Percentiles rank a stretch among this genome's conserved stretches.
These are phyloP conservation scores for Akanthomyces muscarius DNA, from an alignment of 2,329 filamentous ascomycete genomes.

Conservation along the genomic window DNA sequence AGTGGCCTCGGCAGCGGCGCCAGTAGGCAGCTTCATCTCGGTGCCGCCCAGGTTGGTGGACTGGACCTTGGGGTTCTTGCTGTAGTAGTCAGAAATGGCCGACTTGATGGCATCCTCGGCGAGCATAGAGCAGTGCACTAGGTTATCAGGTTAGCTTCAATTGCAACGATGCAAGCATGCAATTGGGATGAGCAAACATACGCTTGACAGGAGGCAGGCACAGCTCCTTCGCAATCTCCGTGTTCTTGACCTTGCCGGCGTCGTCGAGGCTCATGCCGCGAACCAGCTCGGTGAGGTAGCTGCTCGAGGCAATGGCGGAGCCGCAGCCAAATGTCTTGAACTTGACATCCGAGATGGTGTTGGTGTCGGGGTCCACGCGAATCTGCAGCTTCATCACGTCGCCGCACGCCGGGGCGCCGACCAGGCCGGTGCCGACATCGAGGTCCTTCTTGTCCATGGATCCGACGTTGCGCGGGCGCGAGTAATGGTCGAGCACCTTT, in stretches of 20 bases:
- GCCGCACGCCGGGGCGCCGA: constrained; percentile 82
- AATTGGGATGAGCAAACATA: constrained; percentile 42
- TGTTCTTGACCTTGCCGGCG: constrained; percentile 88
- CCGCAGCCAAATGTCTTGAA: constrained; percentile 98
- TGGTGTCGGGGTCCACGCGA: constrained; percentile 80
- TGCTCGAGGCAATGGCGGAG: constrained; percentile 88
- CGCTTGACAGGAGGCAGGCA: constrained; percentile 84
- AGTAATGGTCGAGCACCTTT: constrained; percentile 51
- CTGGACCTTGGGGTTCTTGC: constrained; percentile 57
- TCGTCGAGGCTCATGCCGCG: constrained; percentile 93
- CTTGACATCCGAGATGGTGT: constrained; percentile 89
- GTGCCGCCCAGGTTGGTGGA: constrained; percentile 75
- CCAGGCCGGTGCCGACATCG: constrained; percentile 86
- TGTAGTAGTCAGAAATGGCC: constrained; percentile 85
- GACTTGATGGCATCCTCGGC: constrained; percentile 90
- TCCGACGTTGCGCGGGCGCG: constrained; percentile 51
- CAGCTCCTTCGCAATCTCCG: constrained; percentile 95
- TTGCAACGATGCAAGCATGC: not conserved
- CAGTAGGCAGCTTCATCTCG: constrained; percentile 43
- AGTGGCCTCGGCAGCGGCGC: constrained; percentile 42
- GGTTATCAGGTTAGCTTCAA: constrained; percentile 25
- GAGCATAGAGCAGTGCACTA: constrained; percentile 88
- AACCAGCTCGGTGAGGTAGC: constrained; percentile 94
- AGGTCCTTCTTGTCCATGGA: constrained; percentile 66
- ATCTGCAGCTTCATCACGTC: constrained; percentile 83